phyloP scores from a whole-genome alignment of 2,329 filamentous ascomycete genomes.

The Hortaea sp. region DNA sequence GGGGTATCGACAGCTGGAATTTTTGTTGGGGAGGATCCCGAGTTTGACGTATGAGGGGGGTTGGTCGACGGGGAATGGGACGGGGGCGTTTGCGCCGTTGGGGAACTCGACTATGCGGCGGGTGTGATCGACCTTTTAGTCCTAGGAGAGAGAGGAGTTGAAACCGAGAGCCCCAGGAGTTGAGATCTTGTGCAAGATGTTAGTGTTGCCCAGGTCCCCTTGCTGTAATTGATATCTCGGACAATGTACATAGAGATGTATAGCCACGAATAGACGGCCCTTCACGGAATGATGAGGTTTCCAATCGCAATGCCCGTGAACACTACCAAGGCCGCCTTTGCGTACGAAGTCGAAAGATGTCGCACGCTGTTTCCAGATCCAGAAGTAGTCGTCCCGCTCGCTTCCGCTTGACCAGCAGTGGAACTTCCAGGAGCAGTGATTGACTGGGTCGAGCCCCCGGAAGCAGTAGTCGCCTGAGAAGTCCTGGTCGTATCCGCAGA shows the following conservation, averaged over 20 bases:
- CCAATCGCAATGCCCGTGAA: background rate
- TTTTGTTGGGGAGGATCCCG: constrained; percentile 31
- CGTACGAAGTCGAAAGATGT: background rate
- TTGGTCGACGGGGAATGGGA: background rate
- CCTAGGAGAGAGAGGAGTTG: too few relatives aligned
- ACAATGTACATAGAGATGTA: background rate
- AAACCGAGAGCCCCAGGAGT: too few relatives aligned
- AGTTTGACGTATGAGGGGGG: constrained; percentile 17
- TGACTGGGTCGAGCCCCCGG: background rate
- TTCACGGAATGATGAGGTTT: background rate
- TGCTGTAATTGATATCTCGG: too few relatives aligned
- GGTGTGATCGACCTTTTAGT: too few relatives aligned
- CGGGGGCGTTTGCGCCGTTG: background rate
- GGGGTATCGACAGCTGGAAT: constrained; percentile 33
- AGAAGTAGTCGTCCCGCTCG: background rate
- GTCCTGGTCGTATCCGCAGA: background rate
- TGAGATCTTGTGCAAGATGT: too few relatives aligned
- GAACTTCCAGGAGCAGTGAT: background rate
- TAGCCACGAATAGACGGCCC: background rate
- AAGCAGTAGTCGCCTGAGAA: too few relatives aligned
- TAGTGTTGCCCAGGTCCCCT: too few relatives aligned
- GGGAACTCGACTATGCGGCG: background rate
- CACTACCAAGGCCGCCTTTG: background rate
- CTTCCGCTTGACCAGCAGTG: background rate
- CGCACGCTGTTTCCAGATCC: background rate